Percentiles rank a stretch among this genome's conserved stretches.
Conservation (phyloP, 306 rosid genomes). For the Pterocarpus santalinus region DNA sequence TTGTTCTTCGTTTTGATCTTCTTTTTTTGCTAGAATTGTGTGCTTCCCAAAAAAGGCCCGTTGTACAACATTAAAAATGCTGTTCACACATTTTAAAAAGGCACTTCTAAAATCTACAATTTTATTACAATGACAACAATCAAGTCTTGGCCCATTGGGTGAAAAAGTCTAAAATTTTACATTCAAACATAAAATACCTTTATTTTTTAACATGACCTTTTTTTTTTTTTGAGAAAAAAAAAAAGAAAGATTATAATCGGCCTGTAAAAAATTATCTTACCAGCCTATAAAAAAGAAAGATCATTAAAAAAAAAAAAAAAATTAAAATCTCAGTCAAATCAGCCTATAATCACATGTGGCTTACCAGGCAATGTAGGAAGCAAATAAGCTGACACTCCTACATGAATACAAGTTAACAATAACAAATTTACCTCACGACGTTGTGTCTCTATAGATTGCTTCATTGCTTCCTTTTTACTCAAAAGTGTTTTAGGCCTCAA, state of each 20-base stretch:
- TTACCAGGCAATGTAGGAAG: constrained; percentile 31
- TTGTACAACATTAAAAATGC: background rate
- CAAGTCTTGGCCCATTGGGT: no score
- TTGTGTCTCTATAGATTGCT: constrained; percentile 84
- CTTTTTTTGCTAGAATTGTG: background rate
- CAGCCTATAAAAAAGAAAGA: background rate
- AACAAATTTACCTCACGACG: constrained; percentile 74
- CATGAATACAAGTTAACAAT: constrained; percentile 12
- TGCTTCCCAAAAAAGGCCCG: constrained; percentile 12
- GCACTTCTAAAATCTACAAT: no score
- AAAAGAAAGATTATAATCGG: background rate
- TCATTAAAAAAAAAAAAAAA: background rate
- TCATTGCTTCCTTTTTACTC: constrained; percentile 76
- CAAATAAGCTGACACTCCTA: constrained; percentile 36
- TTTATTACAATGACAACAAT: no score
- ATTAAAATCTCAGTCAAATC: background rate
- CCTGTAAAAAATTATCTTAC: background rate
- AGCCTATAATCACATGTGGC: constrained; percentile 22
- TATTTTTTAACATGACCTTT: background rate
- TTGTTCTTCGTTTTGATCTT: background rate
- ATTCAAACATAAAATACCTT: background rate
- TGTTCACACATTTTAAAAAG: background rate
- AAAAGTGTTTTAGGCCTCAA: constrained; percentile 90
- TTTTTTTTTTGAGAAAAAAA: no score
- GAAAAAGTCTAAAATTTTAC: background rate